phyloP scores from a whole-genome alignment of 768 basidiomycete species.

The Trametes gibbosa region DNA sequence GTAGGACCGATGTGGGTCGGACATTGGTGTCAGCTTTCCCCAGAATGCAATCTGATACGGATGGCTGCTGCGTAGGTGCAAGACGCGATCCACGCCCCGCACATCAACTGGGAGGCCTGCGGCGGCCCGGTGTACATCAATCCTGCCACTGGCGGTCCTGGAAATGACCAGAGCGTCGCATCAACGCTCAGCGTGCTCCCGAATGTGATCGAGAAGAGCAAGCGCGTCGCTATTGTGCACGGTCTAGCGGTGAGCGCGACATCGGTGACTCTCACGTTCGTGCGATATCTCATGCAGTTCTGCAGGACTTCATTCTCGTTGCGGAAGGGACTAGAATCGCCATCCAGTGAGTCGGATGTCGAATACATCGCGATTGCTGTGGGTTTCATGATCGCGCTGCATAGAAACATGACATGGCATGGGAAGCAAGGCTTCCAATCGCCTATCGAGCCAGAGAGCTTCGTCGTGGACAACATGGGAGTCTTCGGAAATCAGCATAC shows the following conservation, averaged over 20 bases:
- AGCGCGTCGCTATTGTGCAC: conserved; percentile 33
- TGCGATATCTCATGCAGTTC: neutral
- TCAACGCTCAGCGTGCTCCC: conserved; percentile 35
- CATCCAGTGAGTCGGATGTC: conserved; percentile 29
- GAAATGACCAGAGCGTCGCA: conserved; percentile 31
- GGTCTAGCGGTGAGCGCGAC: conserved; percentile 29
- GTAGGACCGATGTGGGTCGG: conserved; percentile 37
- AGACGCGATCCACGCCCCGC: conserved; percentile 38
- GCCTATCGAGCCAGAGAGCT: conserved; percentile 33
- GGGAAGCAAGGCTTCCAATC: conserved; percentile 36
- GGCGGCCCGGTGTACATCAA: conserved; percentile 29
- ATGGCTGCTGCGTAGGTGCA: conserved; percentile 27
- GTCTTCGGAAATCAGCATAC: conserved; percentile 32
- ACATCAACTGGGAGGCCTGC: conserved; percentile 33
- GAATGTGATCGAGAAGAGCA: conserved; percentile 38
- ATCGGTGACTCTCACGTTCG: no score
- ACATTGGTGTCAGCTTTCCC: neutral
- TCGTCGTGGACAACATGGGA: conserved; percentile 32
- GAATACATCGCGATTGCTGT: neutral
- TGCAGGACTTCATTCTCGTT: conserved; percentile 35
- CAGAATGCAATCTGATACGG: neutral
- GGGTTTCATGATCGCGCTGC: no score
- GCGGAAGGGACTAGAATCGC: conserved; percentile 37
- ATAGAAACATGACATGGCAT: conserved; percentile 37
- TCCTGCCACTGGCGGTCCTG: conserved; percentile 24